Conservation (phyloP, 768 basidiomycete species). For the Atractiella rhizophila region DNA sequence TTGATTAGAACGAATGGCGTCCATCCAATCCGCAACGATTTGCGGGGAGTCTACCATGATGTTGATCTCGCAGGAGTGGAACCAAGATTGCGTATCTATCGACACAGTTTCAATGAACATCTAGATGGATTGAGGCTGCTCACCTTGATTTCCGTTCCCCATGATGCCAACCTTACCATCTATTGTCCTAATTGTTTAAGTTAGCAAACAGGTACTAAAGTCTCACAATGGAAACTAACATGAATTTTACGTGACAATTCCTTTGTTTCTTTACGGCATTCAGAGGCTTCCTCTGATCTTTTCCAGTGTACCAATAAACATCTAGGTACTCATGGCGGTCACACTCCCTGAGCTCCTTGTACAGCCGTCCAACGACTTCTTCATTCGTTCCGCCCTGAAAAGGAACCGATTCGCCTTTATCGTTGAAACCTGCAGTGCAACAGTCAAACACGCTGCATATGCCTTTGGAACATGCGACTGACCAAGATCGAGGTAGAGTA, state of each 20-base stretch:
- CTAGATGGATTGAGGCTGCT: constrained; percentile 1
- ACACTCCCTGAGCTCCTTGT: constrained; percentile 27
- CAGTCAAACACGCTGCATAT: too few species aligned
- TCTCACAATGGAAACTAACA: background rate
- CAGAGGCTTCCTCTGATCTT: constrained; percentile 39
- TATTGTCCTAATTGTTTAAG: constrained; percentile 39
- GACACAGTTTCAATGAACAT: background rate
- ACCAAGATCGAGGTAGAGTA: constrained; percentile 36
- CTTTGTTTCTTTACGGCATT: constrained; percentile 41
- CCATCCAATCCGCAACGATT: constrained; percentile 34
- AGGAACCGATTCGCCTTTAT: constrained; percentile 38
- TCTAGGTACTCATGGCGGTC: constrained; percentile 29
- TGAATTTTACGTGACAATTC: constrained; percentile 32
- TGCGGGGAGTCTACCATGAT: constrained; percentile 35
- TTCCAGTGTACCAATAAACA: constrained; percentile 36
- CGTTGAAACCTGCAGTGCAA: constrained; percentile 21
- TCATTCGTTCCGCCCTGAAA: constrained; percentile 50
- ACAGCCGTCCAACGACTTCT: constrained; percentile 37
- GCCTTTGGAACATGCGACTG: background rate
- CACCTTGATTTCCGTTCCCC: constrained; percentile 45
- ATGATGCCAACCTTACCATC: constrained; percentile 40
- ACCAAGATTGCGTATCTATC: constrained; percentile 34
- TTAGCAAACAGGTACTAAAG: constrained; percentile 7
- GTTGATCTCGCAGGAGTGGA: constrained; percentile 46
- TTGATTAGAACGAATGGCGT: constrained; percentile 30